Evolutionary conservation across 345 rosid species (phyloP).

Genomic region (Geranium brycei): DNA sequence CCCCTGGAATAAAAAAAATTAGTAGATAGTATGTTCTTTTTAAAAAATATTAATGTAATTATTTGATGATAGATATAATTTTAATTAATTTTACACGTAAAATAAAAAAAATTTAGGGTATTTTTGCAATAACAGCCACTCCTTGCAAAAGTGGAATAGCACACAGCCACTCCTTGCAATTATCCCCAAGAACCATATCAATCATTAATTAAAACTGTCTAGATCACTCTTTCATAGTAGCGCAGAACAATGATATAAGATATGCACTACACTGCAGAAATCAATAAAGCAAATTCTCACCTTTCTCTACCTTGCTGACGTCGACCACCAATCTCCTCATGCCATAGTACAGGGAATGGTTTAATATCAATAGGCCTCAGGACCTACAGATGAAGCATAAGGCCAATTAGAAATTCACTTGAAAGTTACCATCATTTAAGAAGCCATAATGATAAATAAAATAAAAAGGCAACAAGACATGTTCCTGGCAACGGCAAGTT

Average conservation of each 20-base stretch:
- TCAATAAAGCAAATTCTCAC: constrained; percentile 18
- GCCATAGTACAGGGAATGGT: constrained; percentile 81
- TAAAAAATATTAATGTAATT: no score
- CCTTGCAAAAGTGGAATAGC: neutral
- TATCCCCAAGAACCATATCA: neutral
- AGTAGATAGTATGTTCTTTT: no score
- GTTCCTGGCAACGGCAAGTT: neutral
- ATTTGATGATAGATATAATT: no score
- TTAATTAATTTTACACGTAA: no score
- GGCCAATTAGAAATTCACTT: neutral
- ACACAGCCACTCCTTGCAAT: neutral
- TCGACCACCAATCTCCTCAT: constrained; percentile 66
- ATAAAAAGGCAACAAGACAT: no score
- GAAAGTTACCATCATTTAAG: neutral
- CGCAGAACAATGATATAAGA: neutral
- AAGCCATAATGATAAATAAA: neutral
- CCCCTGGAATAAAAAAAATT: no score
- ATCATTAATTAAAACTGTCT: neutral
- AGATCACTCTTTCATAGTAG: neutral
- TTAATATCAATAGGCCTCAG: constrained; percentile 58
- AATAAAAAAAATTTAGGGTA: no score
- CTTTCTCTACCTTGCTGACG: constrained; percentile 76
- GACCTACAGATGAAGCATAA: constrained; percentile 35
- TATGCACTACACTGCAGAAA: neutral
- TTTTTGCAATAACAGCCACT: no score